Evolutionary conservation across 352 stramenopile genomes (phyloP), one percentile per base, ranked within the genome.

Genomic region (Phytophthora kernoviae): DNA sequence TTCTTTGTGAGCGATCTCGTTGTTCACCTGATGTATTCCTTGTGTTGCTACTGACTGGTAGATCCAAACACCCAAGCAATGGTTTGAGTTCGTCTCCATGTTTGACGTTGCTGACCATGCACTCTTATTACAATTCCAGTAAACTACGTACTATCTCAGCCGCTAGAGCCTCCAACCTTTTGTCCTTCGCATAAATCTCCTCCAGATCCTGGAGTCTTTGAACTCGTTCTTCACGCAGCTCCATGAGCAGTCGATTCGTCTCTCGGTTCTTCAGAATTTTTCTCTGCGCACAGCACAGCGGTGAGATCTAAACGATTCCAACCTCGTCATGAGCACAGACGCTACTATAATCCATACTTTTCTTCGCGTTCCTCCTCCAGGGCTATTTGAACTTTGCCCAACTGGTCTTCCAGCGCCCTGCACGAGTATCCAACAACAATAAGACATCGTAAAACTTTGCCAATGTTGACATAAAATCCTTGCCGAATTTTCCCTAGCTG

Each of bases 121-220:
- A 32, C n/a, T n/a, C n/a, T n/a, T n/a, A n/a, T n/a, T 46, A 27
- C 7, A 11, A 46, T 27, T 30, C 10, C 11, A 27, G 5, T n/a
- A n/a, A n/a, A 17, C 0, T 7, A 47, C 65, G 6, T 42, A 91
- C 82, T 61, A 88, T 79, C 81, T 89, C 80, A 18, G 40, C 68
- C 3, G 73, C 50, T 11, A 92, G 50, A 12, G 82, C 68, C 36
- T 88, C 82, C 7, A 92, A 55, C 26, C 86, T 70, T 49, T 90
- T 92, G 40, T 92, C 80, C 51, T 92, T 92, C 11, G 79, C 68
- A 48, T 92, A 92, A 54, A 92, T 92, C 53, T 92, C 82, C 42
- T 92, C 75, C 6, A 90, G 61, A 64, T 92, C 82, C 39, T 92
- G 82, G n/a, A 92, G 52, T 30, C 82, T 65, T 48, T 92, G 82